Evolutionary conservation across 2,329 filamentous ascomycete species (phyloP).

Genomic region (Talaromyces verruculosus): DNA sequence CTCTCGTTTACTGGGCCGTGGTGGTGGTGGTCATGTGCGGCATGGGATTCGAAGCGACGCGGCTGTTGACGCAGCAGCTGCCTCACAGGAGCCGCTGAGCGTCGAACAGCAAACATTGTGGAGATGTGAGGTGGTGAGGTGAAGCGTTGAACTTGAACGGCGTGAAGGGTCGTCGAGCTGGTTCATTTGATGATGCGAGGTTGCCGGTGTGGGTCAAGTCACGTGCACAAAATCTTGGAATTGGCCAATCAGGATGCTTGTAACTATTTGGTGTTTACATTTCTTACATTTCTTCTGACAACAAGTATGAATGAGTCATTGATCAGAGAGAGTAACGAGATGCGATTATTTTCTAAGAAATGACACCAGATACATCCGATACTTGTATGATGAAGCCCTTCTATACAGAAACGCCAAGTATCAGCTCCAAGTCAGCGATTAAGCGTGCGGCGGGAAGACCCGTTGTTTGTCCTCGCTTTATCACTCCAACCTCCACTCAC

Average conservation of each 20-base stretch:
- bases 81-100: conserved; percentile 38
- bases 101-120: conserved; percentile 45
- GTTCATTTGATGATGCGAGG: conserved; percentile 22
- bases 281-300: not conserved
- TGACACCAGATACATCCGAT: too few species aligned
- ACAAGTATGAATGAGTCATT: not conserved
- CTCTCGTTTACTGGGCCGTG: conserved; percentile 48
- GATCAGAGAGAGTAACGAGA: not conserved
- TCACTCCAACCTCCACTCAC: not conserved
- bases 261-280: not conserved
- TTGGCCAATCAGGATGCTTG: not conserved
- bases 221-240: not conserved
- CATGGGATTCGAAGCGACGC: conserved; percentile 46
- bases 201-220: conserved; percentile 13
- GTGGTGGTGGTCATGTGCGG: conserved; percentile 37
- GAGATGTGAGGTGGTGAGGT: conserved; percentile 27
- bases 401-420: not conserved
- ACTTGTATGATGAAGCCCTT: not conserved
- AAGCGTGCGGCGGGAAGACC: conserved; percentile 10
- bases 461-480: not conserved
- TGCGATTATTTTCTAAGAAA: not conserved
- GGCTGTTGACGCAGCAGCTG: conserved; percentile 43
- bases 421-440: not conserved
- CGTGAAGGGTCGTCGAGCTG: conserved; percentile 11
- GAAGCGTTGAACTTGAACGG: conserved; percentile 12